phyloP scores from a whole-genome alignment of 257 asterid species.

The Leptodermis oblonga region DNA sequence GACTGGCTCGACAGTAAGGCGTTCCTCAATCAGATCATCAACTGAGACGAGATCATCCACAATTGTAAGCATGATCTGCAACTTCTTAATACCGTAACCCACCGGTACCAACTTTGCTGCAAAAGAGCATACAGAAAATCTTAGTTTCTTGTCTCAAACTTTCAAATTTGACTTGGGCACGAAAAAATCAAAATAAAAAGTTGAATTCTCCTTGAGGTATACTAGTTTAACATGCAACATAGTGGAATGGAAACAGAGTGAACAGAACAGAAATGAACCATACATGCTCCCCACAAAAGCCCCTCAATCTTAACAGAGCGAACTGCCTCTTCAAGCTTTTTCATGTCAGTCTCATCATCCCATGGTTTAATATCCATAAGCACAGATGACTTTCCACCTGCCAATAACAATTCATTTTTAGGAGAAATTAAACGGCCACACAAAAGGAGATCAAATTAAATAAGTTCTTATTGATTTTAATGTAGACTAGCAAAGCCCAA shows the following conservation, averaged over 20 bases:
- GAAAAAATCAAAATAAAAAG: not conserved
- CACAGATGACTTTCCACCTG: conserved; percentile 95
- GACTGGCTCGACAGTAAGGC: conserved; percentile 42
- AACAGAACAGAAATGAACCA: conserved; percentile 15
- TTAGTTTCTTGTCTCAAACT: not conserved
- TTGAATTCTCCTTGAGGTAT: not conserved
- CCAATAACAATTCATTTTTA: not conserved
- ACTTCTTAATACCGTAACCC: conserved; percentile 87
- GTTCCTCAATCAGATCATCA: conserved; percentile 48
- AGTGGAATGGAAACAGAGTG: not conserved
- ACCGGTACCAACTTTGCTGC: conserved; percentile 81
- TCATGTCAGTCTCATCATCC: conserved; percentile 99
- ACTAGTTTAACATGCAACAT: not conserved
- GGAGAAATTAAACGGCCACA: not conserved
- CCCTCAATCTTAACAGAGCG: conserved; percentile 67
- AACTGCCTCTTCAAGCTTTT: conserved; percentile 81
- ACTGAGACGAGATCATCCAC: conserved; percentile 86
- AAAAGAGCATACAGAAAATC: not conserved
- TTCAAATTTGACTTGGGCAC: not conserved
- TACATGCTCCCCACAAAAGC: conserved; percentile 99
- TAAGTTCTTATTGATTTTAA: not conserved
- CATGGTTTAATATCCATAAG: conserved; percentile 94
- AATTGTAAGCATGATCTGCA: conserved; percentile 79
- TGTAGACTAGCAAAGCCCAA: not conserved
- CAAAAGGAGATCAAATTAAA: not conserved